A percentile compares a stretch with the other conserved stretches of the same genome.
Conservation (phyloP, 129 eudicot genomes). For the Deinandra increscens region DNA sequence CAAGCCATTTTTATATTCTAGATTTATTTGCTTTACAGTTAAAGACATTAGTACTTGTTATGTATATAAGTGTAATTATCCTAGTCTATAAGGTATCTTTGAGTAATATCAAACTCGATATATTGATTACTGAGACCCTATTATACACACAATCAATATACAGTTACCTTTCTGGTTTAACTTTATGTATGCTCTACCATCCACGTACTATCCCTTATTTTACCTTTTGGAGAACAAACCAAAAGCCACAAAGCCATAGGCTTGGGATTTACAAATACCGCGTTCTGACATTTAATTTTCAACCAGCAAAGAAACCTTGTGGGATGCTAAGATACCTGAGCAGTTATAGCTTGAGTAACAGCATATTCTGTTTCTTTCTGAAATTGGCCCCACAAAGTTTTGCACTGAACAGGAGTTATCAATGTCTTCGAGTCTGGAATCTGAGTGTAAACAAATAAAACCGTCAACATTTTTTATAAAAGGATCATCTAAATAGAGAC, state of each 20-base stretch:
- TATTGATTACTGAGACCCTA: background rate
- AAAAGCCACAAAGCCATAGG: background rate
- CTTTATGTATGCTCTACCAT: background rate
- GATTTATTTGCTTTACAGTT: background rate
- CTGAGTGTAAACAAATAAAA: conserved; percentile 34
- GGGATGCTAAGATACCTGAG: conserved; percentile 46
- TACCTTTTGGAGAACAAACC: background rate
- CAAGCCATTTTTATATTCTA: background rate
- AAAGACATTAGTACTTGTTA: background rate
- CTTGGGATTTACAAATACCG: background rate
- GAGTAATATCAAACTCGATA: background rate
- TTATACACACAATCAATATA: background rate
- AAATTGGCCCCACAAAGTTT: conserved; percentile 73
- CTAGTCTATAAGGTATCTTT: background rate
- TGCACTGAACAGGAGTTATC: conserved; percentile 88
- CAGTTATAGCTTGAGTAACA: conserved; percentile 59
- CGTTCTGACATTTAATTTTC: background rate
- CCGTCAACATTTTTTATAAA: background rate
- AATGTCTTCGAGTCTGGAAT: conserved; percentile 78
- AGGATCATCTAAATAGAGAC: conserved; percentile 3
- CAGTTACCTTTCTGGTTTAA: background rate
- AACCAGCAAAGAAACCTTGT: background rate
- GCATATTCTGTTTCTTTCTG: conserved; percentile 68
- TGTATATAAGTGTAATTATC: background rate
- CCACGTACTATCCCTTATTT: background rate